A percentile compares a stretch with the other conserved stretches of the same genome.
Evolutionary conservation across 768 basidiomycete species (phyloP).

Genomic region (Leccinellum rugosiceps): DNA sequence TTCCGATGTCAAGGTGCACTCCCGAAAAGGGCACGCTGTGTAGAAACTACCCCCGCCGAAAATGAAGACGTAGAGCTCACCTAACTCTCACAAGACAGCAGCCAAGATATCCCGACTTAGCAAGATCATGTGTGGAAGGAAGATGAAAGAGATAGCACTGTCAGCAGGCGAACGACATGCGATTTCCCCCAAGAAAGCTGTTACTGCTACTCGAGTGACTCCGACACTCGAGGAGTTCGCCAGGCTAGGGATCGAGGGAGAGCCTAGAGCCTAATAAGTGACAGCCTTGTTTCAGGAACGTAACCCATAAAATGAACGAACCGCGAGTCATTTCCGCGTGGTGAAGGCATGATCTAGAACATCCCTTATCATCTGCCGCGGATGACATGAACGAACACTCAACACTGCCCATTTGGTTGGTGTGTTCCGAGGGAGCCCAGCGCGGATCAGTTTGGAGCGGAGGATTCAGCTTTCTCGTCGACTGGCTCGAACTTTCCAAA

Average conservation of each 20-base stretch:
- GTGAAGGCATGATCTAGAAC: conserved; percentile 2
- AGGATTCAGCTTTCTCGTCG: neutral
- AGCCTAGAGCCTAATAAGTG: neutral
- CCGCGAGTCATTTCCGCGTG: conserved; percentile 8
- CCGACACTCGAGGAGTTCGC: neutral
- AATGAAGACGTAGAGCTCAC: neutral
- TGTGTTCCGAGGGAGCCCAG: conserved; percentile 2
- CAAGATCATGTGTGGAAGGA: neutral
- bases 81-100: neutral
- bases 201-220: neutral
- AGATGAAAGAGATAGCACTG: neutral
- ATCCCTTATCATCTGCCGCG: conserved; percentile 2
- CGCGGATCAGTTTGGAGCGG: conserved; percentile 8
- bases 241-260: neutral
- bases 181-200: neutral
- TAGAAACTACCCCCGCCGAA: neutral
- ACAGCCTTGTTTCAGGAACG: neutral
- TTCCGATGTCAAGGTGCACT: neutral
- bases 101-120: neutral
- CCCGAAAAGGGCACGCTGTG: neutral
- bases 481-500: conserved; percentile 12
- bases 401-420: conserved; percentile 1
- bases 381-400: neutral
- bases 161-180: neutral
- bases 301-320: neutral